Conservation (phyloP, 2,329 filamentous ascomycete species). For the Trichophyton simii region DNA sequence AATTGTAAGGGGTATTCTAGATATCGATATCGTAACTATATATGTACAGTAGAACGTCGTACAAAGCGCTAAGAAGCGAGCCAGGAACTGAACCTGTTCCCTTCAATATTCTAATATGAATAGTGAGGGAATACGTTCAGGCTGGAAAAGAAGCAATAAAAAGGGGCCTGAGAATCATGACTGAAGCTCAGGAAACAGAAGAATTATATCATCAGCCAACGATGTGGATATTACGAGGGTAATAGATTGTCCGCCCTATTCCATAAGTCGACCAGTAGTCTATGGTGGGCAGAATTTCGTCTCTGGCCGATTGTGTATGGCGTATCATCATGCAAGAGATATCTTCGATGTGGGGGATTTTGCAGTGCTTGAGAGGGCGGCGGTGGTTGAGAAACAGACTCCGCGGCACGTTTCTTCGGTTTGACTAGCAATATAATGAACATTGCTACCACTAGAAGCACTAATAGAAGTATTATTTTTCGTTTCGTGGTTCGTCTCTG, state of each 20-base stretch:
- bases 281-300: not conserved
- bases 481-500: slow-evolving; percentile 80
- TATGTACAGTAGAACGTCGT: not conserved
- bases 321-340: not conserved
- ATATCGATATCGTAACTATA: slow-evolving; percentile 1
- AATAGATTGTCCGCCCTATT: not conserved
- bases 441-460: slow-evolving; percentile 72
- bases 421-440: slow-evolving; percentile 76
- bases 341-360: slow-evolving; percentile 11
- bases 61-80: not conserved
- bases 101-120: not conserved
- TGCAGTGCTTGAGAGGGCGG: slow-evolving; percentile 15
- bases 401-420: slow-evolving; percentile 42
- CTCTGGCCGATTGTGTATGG: not conserved
- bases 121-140: not conserved
- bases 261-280: not conserved
- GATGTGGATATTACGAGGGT: not conserved
- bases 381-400: slow-evolving; percentile 15
- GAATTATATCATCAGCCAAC: not conserved
- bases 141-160: not conserved
- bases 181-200: not conserved
- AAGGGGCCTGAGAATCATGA: not conserved
- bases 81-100: not conserved
- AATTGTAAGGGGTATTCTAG: not conserved
- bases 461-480: slow-evolving; percentile 80